Percentiles rank a stretch among this genome's conserved stretches.
phyloP scores from a whole-genome alignment of 495 filamentous ascomycete genomes.

The Neurospora discreta region DNA sequence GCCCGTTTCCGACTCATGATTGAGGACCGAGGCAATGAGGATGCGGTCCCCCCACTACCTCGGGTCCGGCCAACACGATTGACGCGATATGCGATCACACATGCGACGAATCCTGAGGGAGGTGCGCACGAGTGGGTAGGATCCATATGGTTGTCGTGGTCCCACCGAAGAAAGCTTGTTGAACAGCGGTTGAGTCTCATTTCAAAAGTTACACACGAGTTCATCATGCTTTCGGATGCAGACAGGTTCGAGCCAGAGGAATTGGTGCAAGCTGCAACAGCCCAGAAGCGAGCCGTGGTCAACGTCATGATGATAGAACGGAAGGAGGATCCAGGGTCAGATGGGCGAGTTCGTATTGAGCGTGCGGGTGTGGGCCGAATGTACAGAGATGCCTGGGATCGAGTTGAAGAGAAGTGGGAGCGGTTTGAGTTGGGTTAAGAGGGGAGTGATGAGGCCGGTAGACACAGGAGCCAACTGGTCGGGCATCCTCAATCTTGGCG shows the following conservation, averaged over 20 bases:
- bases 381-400: not conserved
- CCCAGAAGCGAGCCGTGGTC: not conserved
- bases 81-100: not conserved
- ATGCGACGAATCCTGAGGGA: not conserved
- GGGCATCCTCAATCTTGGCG: not conserved
- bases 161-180: not conserved
- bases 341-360: not conserved
- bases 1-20: not conserved
- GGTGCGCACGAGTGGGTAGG: not conserved
- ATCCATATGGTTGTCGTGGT: not conserved
- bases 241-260: not conserved
- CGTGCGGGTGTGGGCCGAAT: not conserved
- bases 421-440: not conserved
- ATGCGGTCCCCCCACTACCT: not conserved
- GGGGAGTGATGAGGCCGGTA: not conserved
- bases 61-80: not conserved
- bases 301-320: not conserved
- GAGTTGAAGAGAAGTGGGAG: not conserved
- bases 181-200: not conserved
- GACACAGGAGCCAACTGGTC: not conserved
- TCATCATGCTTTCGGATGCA: not conserved
- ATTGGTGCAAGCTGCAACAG: not conserved
- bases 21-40: not conserved
- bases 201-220: not conserved
- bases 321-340: not conserved